Percentiles rank a stretch among this genome's conserved stretches.
phyloP scores from a whole-genome alignment of 2,329 filamentous ascomycete genomes.

The Geosmithia putterillii region DNA sequence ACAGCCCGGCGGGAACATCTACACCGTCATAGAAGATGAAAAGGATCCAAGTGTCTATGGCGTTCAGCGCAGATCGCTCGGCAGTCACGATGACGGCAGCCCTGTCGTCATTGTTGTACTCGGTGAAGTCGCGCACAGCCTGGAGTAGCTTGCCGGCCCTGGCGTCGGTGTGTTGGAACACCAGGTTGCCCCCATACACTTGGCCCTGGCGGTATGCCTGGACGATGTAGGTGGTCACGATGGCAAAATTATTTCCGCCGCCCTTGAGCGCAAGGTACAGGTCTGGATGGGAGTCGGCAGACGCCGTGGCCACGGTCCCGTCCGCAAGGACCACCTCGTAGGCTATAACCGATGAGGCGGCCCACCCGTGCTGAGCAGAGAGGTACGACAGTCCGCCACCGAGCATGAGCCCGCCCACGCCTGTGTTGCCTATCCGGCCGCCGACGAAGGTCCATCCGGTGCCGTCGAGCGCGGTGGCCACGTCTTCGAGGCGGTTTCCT shows the following conservation, averaged over 20 bases:
- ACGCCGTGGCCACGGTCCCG: constrained; percentile 33
- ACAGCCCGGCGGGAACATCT: constrained; percentile 35
- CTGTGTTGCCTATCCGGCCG: constrained; percentile 31
- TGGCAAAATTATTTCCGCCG: constrained; percentile 44
- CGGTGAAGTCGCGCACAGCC: constrained; percentile 41
- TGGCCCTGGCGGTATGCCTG: constrained; percentile 25
- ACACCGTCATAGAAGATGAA: constrained; percentile 53
- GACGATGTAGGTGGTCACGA: constrained; percentile 31
- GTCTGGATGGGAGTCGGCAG: constrained; percentile 26
- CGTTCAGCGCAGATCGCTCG: constrained; percentile 21
- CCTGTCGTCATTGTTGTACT: constrained; percentile 45
- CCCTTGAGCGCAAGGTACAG: constrained; percentile 41
- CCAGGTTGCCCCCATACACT: constrained; percentile 29
- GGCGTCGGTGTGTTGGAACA: constrained; percentile 19
- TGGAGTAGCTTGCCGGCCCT: constrained; percentile 23
- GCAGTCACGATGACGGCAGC: constrained; percentile 47
- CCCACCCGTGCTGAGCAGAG: constrained; percentile 36
- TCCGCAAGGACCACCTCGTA: constrained; percentile 40
- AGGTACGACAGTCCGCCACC: constrained; percentile 42
- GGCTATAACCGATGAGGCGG: constrained; percentile 32
- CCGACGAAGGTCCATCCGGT: constrained; percentile 28
- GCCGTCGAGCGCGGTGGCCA: constrained; percentile 25
- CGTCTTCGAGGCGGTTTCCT: constrained; percentile 30
- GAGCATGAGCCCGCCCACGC: constrained; percentile 35
- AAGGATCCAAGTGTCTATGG: constrained; percentile 40